Evolutionary conservation across 495 filamentous ascomycete genomes (phyloP).

Genomic region (Copromyces sp.): DNA sequence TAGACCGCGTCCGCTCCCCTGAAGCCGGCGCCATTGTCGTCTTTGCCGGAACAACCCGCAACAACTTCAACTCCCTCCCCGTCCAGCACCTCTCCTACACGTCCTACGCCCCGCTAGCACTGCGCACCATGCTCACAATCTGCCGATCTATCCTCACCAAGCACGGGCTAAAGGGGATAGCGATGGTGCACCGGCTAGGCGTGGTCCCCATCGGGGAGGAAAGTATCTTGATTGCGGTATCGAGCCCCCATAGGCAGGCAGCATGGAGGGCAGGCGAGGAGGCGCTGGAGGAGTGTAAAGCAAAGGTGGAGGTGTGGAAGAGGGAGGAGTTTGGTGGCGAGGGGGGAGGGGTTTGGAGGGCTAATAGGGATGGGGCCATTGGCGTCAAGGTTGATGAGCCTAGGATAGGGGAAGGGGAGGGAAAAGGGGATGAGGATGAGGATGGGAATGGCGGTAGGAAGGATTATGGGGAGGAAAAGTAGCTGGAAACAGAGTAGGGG

Average conservation of each 20-base stretch:
- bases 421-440: background rate
- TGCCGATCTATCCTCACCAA: constrained; percentile 45
- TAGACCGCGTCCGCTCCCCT: constrained; percentile 62
- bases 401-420: background rate
- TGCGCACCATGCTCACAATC: constrained; percentile 66
- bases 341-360: constrained; percentile 77
- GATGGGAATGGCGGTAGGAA: background rate
- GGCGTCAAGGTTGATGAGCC: constrained; percentile 32
- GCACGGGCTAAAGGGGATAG: constrained; percentile 57
- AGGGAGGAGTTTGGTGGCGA: constrained; percentile 74
- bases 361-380: constrained; percentile 66
- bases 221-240: constrained; percentile 84
- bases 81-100: constrained; percentile 75
- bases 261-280: constrained; percentile 88
- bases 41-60: constrained; percentile 82
- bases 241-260: constrained; percentile 72
- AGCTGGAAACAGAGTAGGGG: background rate
- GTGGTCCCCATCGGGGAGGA: constrained; percentile 80
- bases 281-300: constrained; percentile 79
- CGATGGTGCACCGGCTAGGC: constrained; percentile 81
- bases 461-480: background rate
- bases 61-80: constrained; percentile 64
- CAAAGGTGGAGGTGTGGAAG: constrained; percentile 89
- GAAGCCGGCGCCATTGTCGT: constrained; percentile 81
- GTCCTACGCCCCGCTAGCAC: constrained; percentile 65